Evolutionary conservation across 2,329 filamentous ascomycete species (phyloP), one percentile per base, ranked within the genome.

Genomic region (Aplosporella prunicola): DNA sequence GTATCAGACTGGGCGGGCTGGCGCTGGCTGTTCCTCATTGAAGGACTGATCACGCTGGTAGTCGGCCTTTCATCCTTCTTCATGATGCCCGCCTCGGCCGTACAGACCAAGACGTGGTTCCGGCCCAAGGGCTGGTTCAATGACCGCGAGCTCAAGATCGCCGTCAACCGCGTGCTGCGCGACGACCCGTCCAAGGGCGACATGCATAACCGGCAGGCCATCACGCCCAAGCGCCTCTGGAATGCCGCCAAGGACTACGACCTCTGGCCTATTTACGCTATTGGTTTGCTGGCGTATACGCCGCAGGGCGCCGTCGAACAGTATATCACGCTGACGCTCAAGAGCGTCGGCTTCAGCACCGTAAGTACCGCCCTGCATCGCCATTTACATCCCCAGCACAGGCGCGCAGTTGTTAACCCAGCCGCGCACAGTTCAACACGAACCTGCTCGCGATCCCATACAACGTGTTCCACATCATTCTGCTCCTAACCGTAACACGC

Each of bases 71-170:
- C 69, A 8, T 66, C 71, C 0, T 74, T 66, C 46, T 63, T 69
- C 9, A 60, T 75, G 15, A 74, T 80, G 67, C 73, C 74, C 2
- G 51, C 57, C 1, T 56, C 51, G n/a, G 48, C 55, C 2, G 43
- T 41, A 3, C 66, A 76, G 43, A 78, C 74, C 0, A 64, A 62
- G 27, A 69, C 63, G 30, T 74, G 70, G 68, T 73, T 72, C 47
- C 67, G 73, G 6, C 72, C 72, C 9, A 68, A 71, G 36, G 76
- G 76, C 1, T 80, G 74, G 71, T 80, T 80, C 52, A 70, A 49
- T 3, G 71, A 77, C 29, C 66, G 66, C 2, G 76, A 79, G 41
- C 74, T 80, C 47, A 62, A 63, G 35, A 80, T 80, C 46, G 68
- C 79, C 43, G 72, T 80, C 17, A 80, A 78, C 45, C 62, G 75